Percentiles rank a stretch among this genome's conserved stretches.
Conservation (phyloP, 2,329 filamentous ascomycete species). For the Endothia cerciana region DNA sequence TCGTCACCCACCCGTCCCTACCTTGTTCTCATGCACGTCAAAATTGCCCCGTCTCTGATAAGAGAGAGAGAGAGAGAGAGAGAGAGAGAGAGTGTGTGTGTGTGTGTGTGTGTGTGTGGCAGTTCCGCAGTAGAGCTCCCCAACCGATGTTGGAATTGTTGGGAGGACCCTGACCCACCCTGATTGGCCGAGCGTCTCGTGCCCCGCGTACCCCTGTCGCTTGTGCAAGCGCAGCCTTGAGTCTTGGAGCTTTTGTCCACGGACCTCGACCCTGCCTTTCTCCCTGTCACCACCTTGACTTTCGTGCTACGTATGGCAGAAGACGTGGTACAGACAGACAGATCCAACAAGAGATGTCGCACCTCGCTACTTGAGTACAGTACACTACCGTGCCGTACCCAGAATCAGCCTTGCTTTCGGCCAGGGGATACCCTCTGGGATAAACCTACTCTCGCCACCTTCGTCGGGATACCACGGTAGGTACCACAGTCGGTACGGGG, state of each 20-base stretch:
- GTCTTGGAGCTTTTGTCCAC: no score
- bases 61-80: not conserved
- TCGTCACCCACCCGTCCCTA: not conserved
- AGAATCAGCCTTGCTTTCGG: no score
- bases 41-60: not conserved
- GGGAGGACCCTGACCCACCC: conserved; percentile 1
- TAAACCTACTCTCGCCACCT: not conserved
- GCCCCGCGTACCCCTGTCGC: not conserved
- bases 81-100: not conserved
- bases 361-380: no score
- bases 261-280: not conserved
- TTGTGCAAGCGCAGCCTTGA: no score
- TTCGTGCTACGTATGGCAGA: not conserved
- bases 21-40: not conserved
- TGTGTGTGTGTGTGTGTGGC: no score
- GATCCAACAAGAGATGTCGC: no score
- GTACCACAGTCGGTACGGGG: not conserved
- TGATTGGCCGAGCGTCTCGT: no score
- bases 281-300: not conserved
- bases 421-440: not conserved
- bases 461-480: not conserved
- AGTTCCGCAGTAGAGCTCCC: not conserved
- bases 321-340: not conserved
- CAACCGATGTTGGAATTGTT: conserved; percentile 12
- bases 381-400: no score